Evolutionary conservation across 352 stramenopile species (phyloP).

Genomic region (Phytophthora pluvialis): DNA sequence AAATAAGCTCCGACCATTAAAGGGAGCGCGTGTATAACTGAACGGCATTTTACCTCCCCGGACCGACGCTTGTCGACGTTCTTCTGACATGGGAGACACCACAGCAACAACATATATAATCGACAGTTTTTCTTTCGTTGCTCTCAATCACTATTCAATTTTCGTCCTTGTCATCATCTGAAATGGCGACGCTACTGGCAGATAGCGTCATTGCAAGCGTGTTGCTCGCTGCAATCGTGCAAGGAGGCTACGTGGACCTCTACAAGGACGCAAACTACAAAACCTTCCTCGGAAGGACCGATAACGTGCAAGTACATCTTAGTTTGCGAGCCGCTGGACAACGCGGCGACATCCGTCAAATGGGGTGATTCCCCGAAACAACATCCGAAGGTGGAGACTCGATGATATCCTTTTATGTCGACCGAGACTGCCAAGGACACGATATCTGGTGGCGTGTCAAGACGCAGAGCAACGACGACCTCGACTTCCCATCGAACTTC

Average conservation of each 20-base stretch:
- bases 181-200: background rate
- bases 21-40: too few species aligned
- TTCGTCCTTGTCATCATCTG: too few species aligned
- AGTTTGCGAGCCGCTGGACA: background rate
- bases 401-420: conserved; percentile 6
- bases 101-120: too few species aligned
- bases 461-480: background rate
- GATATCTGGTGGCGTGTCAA: conserved; percentile 9
- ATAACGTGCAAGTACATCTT: background rate
- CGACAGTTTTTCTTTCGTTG: too few species aligned
- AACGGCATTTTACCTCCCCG: too few species aligned
- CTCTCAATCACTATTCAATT: too few species aligned
- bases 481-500: conserved; percentile 12
- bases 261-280: conserved; percentile 2
- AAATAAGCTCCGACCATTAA: too few species aligned
- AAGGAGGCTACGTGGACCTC: background rate
- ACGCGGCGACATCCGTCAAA: background rate
- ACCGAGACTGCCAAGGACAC: conserved; percentile 1
- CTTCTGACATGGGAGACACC: too few species aligned
- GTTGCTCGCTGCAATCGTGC: background rate
- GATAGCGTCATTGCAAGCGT: too few species aligned
- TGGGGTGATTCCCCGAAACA: background rate
- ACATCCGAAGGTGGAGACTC: background rate
- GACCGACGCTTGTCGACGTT: too few species aligned
- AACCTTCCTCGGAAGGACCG: background rate